Evolutionary conservation across 495 filamentous ascomycete genomes (phyloP), one percentile per base, ranked within the genome.

Genomic region (Pseudotulostoma volvatum): DNA sequence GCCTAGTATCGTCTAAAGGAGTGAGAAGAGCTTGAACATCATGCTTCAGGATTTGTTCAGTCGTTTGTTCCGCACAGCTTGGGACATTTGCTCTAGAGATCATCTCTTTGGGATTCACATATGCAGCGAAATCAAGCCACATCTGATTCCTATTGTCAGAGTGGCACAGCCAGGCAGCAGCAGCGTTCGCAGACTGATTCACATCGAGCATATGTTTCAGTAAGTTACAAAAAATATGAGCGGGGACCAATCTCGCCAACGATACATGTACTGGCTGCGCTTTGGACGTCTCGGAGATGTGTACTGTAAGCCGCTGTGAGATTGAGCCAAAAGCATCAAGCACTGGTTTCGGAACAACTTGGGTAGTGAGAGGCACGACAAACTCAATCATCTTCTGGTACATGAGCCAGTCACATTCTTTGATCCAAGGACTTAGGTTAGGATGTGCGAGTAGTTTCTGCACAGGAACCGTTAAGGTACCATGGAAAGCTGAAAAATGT

Each of bases 331-430:
- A 74, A 1, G 84, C 79, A 46, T 84, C 77, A 18, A 93, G 62
- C 11, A 95, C 85, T 8, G 74, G 63, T 33, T 83, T 75, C 1
- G 90, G 92, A 1, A 90, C 77, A 9, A 92, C 85, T 54, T 95
- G 85, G 7, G 93, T 70, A 0, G 84, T 84, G 21, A 97, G 65
- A 3, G 76, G 75, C 4, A 83, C 77, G 18, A 96, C 71, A 38
- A 94, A 84, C 18, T 79, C 76, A 57, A 93, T 84, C 85, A 96
- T 93, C 46, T 86, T 86, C 56, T 81, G 84, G 52, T 97, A 97
- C 67, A 95, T 84, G 28, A 86, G 63, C 63, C 86, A 88, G 47
- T 97, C 90, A 48, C 84, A 93, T 52, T 92, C 79, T 48, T 84
- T 79, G 44, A 97, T 92, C 90, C 90, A 97, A 2, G 80, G 73